Conservation (phyloP, 306 rosid species). For the Lotus japonicus region DNA sequence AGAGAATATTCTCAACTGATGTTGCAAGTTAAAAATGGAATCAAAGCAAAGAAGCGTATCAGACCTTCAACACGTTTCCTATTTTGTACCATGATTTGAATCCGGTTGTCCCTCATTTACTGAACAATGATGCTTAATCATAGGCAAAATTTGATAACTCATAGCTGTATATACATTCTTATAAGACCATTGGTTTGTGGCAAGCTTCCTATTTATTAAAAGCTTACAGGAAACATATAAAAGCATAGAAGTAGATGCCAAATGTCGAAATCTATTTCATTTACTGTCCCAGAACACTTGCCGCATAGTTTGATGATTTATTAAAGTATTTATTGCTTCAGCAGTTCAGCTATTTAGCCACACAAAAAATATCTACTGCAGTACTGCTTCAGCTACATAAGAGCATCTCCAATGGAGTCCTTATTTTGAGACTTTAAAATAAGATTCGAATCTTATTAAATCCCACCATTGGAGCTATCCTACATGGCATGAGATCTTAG, state of each 20-base stretch:
- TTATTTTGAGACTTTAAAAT: too few species aligned
- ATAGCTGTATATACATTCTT: not conserved
- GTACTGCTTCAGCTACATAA: too few species aligned
- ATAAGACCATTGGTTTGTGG: not conserved
- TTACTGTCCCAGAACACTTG: not conserved
- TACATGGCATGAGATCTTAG: too few species aligned
- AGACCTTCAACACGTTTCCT: slow-evolving; percentile 19
- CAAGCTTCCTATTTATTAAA: not conserved
- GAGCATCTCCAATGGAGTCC: too few species aligned
- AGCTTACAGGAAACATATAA: not conserved
- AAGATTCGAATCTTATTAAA: too few species aligned
- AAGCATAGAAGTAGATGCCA: not conserved
- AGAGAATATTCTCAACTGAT: slow-evolving; percentile 27
- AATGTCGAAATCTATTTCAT: not conserved
- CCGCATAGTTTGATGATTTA: too few species aligned
- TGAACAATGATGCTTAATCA: not conserved
- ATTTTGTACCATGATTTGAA: not conserved
- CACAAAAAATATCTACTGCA: too few species aligned
- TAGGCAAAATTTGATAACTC: not conserved
- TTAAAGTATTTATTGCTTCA: too few species aligned
- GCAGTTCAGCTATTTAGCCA: too few species aligned
- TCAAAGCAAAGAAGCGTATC: slow-evolving; percentile 32
- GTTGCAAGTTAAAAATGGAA: slow-evolving; percentile 34
- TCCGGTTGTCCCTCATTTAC: slow-evolving; percentile 1
- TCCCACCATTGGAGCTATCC: too few species aligned